Evolutionary conservation across 768 basidiomycete species (phyloP), one percentile per base, ranked within the genome.

Genomic region (Candolleomyces aberdarensis): DNA sequence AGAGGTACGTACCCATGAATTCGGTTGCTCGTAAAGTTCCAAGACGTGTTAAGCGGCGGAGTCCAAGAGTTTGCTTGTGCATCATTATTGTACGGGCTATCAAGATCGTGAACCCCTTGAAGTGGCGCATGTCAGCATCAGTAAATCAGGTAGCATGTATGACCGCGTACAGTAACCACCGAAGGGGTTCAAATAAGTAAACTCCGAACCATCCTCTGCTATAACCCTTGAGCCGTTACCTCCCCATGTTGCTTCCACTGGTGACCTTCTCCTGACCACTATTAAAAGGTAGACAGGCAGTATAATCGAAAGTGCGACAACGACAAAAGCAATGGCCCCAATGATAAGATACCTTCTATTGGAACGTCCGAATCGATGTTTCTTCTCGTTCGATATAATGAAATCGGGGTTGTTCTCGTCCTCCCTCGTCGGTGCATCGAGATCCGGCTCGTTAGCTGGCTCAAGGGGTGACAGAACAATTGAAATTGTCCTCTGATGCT

Each of bases 161-260:
- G 48, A 62, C 19, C 22, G 80, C 54, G 85, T 87, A 94, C 94
- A 96, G 66, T 77, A 81, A 0, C 96, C 94, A 58, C 91, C 92
- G 66, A 91, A 91, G 7, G 78, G 55, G 70, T 95, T 97, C 48
- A 70, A 69, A 73, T 97, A 98, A 0, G 79, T 87, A 75, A 94
- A 91, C 2, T 80, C 88, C 5, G 85, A 81, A 11, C 94, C 94
- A 67, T 94, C 86, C 3, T 87, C 90, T 66, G 82, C 80, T 4
- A 81, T 86, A 49, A 94, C 76, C 83, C 88, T 17, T 92, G 92
- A 60, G 83, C 80, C 20, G 76, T 82, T 19, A 92, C 94, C 5
- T 79, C 36, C 36, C 36, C 36, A 11, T 36, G 36, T 36, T 26
- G 26, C 3, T 26, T 26, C 26, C 26, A 26, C 26, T 3, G 26